These are phyloP conservation scores for Colletotrichum tropicale DNA, from an alignment of 2,329 filamentous ascomycete species.

Conservation along the genomic window DNA sequence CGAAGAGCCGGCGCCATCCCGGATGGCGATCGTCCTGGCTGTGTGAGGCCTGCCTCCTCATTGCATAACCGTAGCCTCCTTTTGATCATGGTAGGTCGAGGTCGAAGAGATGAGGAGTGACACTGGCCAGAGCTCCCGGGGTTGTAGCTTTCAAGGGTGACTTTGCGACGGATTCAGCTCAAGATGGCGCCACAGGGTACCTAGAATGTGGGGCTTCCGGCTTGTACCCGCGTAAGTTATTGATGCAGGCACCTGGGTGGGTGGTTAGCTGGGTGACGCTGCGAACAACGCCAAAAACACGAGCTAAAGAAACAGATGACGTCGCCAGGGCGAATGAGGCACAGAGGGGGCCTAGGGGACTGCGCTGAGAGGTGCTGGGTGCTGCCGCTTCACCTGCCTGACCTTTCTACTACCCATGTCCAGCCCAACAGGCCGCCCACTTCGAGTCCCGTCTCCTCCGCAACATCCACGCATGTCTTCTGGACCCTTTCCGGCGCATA, in stretches of 20 bases:
- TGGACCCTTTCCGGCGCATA: not conserved
- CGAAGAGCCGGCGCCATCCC: conserved; percentile 10
- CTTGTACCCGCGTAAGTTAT: not conserved
- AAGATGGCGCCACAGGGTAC: not conserved
- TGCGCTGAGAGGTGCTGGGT: not conserved
- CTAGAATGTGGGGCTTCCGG: not conserved
- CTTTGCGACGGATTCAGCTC: not conserved
- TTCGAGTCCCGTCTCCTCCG: conserved; percentile 14
- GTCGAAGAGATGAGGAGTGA: not conserved
- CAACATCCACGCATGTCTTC: conserved; percentile 1
- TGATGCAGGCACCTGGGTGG: not conserved
- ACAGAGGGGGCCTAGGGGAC: not conserved
- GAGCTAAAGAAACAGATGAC: conserved; percentile 21
- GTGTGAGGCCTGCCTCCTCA: not conserved
- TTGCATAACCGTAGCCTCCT: not conserved
- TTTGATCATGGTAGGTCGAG: not conserved
- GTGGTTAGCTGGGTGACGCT: conserved; percentile 16
- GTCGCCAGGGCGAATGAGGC: conserved; percentile 22
- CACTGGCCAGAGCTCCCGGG: not conserved
- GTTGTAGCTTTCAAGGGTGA: not conserved
- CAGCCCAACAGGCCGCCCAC: not conserved
- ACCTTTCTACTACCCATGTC: not conserved
- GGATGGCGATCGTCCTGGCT: conserved; percentile 11
- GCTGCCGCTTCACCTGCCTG: not conserved
- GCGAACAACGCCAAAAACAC: conserved; percentile 16